These are phyloP conservation scores for Talaromyces thailandensis DNA, from an alignment of 495 filamentous ascomycete genomes.

Conservation along the genomic window DNA sequence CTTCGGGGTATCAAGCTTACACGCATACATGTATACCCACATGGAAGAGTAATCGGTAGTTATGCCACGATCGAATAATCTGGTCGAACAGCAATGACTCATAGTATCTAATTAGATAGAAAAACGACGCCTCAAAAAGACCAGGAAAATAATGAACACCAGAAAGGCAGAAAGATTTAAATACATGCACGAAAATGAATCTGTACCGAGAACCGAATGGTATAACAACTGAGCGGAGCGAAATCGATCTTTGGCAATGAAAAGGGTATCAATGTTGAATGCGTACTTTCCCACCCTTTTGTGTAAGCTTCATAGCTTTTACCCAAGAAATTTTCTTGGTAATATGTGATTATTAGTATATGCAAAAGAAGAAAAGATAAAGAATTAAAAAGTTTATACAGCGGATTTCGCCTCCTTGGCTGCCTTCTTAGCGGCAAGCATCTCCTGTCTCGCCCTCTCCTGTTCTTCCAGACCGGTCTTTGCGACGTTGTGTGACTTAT, in stretches of 20 bases:
- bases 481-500: slow-evolving; percentile 47
- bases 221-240: background rate
- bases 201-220: background rate
- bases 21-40: background rate
- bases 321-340: background rate
- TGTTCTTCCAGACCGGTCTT: slow-evolving; percentile 54
- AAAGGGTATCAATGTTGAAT: background rate
- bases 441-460: slow-evolving; percentile 32
- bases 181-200: background rate
- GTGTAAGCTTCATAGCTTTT: background rate
- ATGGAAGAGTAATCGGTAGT: too few species aligned
- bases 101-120: too few species aligned
- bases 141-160: background rate
- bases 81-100: too few species aligned
- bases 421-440: slow-evolving; percentile 21
- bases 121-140: background rate
- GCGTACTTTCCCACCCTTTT: background rate
- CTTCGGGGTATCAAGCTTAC: background rate
- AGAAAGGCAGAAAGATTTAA: background rate
- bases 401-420: slow-evolving; percentile 9
- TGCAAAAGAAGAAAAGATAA: background rate
- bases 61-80: too few species aligned
- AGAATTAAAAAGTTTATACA: background rate
- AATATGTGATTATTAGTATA: background rate
- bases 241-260: background rate